Evolutionary conservation across 169 alveolate species (phyloP).

Genomic region (Plasmodium berghei): DNA sequence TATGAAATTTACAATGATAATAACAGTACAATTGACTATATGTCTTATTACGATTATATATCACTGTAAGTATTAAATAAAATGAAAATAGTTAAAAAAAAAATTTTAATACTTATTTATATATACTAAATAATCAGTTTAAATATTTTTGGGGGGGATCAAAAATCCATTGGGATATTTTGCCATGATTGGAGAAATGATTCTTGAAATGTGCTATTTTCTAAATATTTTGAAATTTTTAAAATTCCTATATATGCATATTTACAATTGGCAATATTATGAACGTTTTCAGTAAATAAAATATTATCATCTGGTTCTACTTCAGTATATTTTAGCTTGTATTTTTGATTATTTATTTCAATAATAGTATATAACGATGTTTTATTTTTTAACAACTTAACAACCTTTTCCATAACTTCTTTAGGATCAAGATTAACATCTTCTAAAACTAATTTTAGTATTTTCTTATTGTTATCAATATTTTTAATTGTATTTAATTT

Average conservation of each 20-base stretch:
- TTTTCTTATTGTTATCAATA: conserved; percentile 64
- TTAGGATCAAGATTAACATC: conserved; percentile 50
- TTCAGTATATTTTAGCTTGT: conserved; percentile 61
- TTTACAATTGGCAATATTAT: conserved; percentile 67
- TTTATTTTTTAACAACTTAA: conserved; percentile 47
- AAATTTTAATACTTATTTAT: too few relatives aligned
- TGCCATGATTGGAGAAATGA: conserved; percentile 54
- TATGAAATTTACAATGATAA: too few relatives aligned
- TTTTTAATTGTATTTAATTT: conserved; percentile 59
- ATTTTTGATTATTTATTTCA: conserved; percentile 43
- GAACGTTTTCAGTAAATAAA: conserved; percentile 46
- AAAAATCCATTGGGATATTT: conserved; percentile 43
- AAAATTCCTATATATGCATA: conserved; percentile 66
- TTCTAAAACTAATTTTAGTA: conserved; percentile 61
- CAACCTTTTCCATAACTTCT: conserved; percentile 34
- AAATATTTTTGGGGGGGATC: not conserved
- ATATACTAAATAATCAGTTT: too few relatives aligned
- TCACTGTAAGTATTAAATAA: too few relatives aligned
- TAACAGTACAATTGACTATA: too few relatives aligned
- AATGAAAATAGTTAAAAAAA: too few relatives aligned
- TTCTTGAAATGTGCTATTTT: conserved; percentile 50
- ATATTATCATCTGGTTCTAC: conserved; percentile 62
- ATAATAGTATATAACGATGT: conserved; percentile 39
- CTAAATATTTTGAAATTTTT: conserved; percentile 41
- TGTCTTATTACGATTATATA: too few relatives aligned